Base-by-base conservation (phyloP, 352 stramenopile genomes). In the Pythium rishiriense region DNA sequence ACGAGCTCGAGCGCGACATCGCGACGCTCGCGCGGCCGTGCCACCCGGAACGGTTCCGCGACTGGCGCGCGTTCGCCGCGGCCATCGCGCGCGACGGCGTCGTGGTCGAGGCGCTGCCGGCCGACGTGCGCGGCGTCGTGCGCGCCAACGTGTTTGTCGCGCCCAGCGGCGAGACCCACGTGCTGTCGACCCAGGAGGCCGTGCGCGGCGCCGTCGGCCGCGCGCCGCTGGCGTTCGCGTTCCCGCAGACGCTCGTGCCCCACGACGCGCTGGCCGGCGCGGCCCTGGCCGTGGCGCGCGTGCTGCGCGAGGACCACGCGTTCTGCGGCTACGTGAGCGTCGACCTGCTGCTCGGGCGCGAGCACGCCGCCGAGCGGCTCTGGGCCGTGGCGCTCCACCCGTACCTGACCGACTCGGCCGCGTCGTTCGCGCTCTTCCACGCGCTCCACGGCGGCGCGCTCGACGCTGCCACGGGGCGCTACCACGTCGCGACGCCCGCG, bases 271-370 rank as follows among this genome's bases (percentile, higher is more conserved):
- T 97, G 29, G 70, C 79, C 24, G 85, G 85, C 15, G 85, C 83
- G 12, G 70, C 82, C n/a, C 66, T 53, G 17, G 83, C 83, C 11
- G 72, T 94, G 25, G 83, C 64, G 8, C 63, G 72, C 8, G 57
- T 68, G 29, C 68, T 94, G 42, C 66, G 71, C 11, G 50, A 64
- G 0, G 66, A 74, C 0, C 63, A 83, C 24, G 65, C 64, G 11
- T 76, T 97, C 24, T 88, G 88, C 57, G 90, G 90, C 24, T 93
- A 97, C 66, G 73, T 79, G n/a, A 92, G 81, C 59, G 65, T 97
- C 10, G 82, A 96, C 55, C 90, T 88, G 52, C 61, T 91, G 9
- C 75, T 91, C 10, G 93, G 93, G 31, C 70, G 70, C 29, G 89
- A 97, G 49, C 70, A 62, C 1, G 43, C 43, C 11, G 7, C 55